Evolutionary conservation across 108 stramenopile species (phyloP), one percentile per base, ranked within the genome.

Genomic region (Mediolabrus comicus): DNA sequence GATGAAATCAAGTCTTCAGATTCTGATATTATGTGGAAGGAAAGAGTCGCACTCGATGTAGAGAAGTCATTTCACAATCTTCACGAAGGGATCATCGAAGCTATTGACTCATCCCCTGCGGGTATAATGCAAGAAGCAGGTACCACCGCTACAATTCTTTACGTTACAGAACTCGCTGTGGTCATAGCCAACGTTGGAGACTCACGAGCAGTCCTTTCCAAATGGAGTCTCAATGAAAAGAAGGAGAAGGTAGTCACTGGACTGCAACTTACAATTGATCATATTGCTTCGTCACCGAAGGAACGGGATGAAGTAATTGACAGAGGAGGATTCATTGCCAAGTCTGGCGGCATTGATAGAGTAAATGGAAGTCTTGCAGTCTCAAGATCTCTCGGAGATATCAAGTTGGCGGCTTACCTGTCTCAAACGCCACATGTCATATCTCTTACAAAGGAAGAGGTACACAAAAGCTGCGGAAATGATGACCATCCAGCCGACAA

Each of bases 301-400:
- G 95, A 97, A 71, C 65, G 69, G 53, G 65, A 59, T 8, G 59
- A 82, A 25, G 86, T 98, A 10, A 54, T 78, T 36, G 68, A 67
- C 27, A 65, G 73, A 30, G 95, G 95, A 51, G 97, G 95, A 3
- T 82, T 65, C 46, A 73, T 97, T 12, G 79, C 80, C 19, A 74
- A 81, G 43, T 65, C 61, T 35, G 70, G 64, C 17, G 87, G 88
- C 19, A 80, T 92, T 5, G 68, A 70, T 31, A 68, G 97, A 53
- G 96, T 97, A 1, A 91, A 96, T 66, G 97, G 97, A n/a, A 83
- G 75, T 41, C 83, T 97, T n/a, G 95, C 90, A 9, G 88, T 97
- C 11, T 93, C 95, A 4, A 75, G 96, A 14, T 85, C 90, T 17
- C 77, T 97, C 36, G 97, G 96, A 41, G 95, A 96, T 81, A 67